Conservation (phyloP, 2,329 filamentous ascomycete genomes). For the Paraphoma sp. region DNA sequence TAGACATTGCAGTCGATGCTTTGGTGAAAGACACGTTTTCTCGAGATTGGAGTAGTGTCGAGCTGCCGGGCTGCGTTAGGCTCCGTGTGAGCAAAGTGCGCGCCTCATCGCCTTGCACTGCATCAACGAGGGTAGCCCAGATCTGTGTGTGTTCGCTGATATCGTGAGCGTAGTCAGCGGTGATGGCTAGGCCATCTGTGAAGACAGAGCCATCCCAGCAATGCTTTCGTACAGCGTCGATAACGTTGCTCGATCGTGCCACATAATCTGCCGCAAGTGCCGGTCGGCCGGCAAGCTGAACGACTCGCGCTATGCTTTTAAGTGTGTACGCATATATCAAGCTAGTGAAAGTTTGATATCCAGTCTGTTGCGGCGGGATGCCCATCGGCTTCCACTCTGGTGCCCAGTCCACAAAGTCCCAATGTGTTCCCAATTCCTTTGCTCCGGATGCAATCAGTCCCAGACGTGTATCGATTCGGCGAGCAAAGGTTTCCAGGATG, state of each 20-base stretch:
- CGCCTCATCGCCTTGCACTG: slow-evolving; percentile 21
- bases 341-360: slow-evolving; percentile 3
- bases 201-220: slow-evolving; percentile 39
- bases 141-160: slow-evolving; percentile 50
- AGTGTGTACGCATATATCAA: slow-evolving; percentile 6
- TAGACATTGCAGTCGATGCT: slow-evolving; percentile 46
- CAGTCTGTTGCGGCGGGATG: slow-evolving; percentile 1
- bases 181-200: slow-evolving; percentile 43
- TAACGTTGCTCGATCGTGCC: slow-evolving; percentile 26
- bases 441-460: not conserved
- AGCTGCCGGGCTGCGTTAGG: slow-evolving; percentile 18
- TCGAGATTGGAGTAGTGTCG: not conserved
- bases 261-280: slow-evolving; percentile 3
- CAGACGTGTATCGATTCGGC: not conserved
- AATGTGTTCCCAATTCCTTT: not conserved
- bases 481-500: not conserved
- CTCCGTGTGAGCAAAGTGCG: not conserved
- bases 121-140: slow-evolving; percentile 42
- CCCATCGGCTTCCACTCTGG: slow-evolving; percentile 1
- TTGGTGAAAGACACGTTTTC: not conserved
- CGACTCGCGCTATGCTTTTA: slow-evolving; percentile 15
- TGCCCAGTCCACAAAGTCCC: slow-evolving; percentile 29
- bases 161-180: slow-evolving; percentile 23
- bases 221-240: slow-evolving; percentile 34
- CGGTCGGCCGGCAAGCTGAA: not conserved